Evolutionary conservation across 306 rosid species (phyloP), one percentile per base, ranked within the genome.

Genomic region (Psophocarpus tetragonolobus): DNA sequence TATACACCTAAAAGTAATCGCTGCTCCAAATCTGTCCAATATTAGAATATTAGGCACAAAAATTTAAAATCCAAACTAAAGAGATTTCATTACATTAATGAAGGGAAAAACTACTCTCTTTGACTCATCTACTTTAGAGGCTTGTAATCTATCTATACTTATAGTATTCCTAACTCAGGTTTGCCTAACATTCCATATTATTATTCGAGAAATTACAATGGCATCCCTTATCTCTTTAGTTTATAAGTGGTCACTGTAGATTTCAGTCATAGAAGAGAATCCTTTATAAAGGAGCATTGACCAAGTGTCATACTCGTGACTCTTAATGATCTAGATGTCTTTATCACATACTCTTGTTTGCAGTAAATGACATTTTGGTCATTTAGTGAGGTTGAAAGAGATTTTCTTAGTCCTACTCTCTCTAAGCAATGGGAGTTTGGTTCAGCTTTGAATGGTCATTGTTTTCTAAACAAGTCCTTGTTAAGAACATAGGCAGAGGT

Each of bases 301-400:
- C 62, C 61, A 48, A 8, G 48, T 47, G 44, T 13, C 51, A 11
- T 45, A 24, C 80, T 47, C 54, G 65, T 65, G 42, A 76, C 42
- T 50, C 54, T 50, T 35, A 65, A 76, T 64, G 42, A 6, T 24
- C 3, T 10, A 50, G 29, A 50, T 35, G 57, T 26, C 42, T 65
- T 76, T 15, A 4, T 48, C 58, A 60, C 66, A 23, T 1, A 4
- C 29, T n/a, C 73, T 21, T 33, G 26, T 76, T 48, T 76, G 11
- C 42, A 3, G 66, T 51, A 76, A 65, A 76, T 32, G 56, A 35
- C 66, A 10, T 20, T 15, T 30, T 62, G 71, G 13, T 41, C 48
- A 36, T 75, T 44, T 47, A 9, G 6, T 17, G 23, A 20, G 58
- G 8, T 12, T 20, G 5, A 18, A 74, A 42, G 51, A 29, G 51